Evolutionary conservation across 495 filamentous ascomycete genomes (phyloP).

Genomic region (Penicillium tannophilum): DNA sequence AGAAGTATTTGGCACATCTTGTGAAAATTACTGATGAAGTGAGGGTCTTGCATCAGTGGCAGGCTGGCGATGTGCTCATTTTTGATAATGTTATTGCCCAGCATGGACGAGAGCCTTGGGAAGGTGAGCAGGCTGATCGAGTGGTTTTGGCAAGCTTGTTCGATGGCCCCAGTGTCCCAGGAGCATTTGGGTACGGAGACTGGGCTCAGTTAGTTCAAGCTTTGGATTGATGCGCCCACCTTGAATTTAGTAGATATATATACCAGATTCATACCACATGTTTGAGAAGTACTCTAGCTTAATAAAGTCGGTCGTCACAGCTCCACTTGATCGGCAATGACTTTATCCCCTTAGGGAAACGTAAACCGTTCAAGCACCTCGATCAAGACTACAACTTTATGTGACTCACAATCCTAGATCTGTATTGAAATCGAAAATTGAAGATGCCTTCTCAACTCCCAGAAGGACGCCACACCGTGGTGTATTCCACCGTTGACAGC

Average conservation of each 20-base stretch:
- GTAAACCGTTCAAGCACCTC: background rate
- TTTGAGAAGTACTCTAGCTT: background rate
- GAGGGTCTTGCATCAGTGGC: constrained; percentile 46
- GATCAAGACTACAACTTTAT: background rate
- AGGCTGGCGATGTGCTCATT: constrained; percentile 44
- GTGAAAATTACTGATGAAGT: constrained; percentile 53
- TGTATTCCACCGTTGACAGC: constrained; percentile 30
- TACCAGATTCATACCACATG: too few species aligned
- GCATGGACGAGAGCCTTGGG: constrained; percentile 50
- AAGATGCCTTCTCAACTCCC: constrained; percentile 1
- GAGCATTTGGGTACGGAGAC: constrained; percentile 42
- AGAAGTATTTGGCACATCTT: constrained; percentile 47
- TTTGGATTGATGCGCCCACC: constrained; percentile 10
- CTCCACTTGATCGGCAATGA: constrained; percentile 4
- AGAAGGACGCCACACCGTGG: constrained; percentile 22
- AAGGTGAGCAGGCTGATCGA: constrained; percentile 46
- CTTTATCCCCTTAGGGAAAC: background rate
- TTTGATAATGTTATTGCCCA: constrained; percentile 52
- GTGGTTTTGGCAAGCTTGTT: constrained; percentile 50
- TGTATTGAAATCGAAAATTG: background rate
- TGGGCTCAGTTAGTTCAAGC: constrained; percentile 52
- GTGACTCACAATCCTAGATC: background rate
- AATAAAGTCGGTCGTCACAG: background rate
- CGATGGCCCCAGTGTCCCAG: constrained; percentile 44
- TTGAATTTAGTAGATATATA: background rate